Conservation (phyloP, 2,329 filamentous ascomycete species). For the Bimuria novae-zelandiae region DNA sequence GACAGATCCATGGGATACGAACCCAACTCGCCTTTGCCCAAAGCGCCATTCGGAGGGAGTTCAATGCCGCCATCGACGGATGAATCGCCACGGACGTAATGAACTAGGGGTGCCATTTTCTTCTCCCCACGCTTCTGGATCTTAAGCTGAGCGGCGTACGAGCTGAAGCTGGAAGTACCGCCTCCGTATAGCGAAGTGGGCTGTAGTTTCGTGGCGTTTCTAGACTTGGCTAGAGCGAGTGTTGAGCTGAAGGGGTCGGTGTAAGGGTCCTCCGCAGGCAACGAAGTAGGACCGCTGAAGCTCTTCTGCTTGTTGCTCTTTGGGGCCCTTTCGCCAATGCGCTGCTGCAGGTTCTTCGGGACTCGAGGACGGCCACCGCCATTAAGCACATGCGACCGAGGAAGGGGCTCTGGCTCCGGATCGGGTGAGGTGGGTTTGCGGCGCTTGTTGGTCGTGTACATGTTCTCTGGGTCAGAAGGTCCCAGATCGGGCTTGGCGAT, state of each 20-base stretch:
- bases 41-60: background rate
- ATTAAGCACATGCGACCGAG: background rate
- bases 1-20: background rate
- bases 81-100: background rate
- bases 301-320: constrained; percentile 7
- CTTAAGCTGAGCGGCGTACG: constrained; percentile 3
- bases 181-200: constrained; percentile 23
- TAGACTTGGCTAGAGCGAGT: background rate
- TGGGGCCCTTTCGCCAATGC: constrained; percentile 8
- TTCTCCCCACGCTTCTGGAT: background rate
- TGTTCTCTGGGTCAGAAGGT: background rate
- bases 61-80: background rate
- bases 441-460: background rate
- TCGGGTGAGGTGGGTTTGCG: background rate
- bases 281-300: constrained; percentile 24
- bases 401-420: background rate
- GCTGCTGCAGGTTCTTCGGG: constrained; percentile 3
- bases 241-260: background rate
- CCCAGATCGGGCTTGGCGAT: background rate
- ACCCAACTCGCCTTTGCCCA: background rate
- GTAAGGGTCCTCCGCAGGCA: constrained; percentile 18
- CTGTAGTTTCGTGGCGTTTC: background rate
- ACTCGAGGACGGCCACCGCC: background rate
- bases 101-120: background rate
- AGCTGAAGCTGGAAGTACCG: constrained; percentile 12